These are phyloP conservation scores for Xylariaceae sp. DNA, from an alignment of 2,329 filamentous ascomycete species.

Conservation along the genomic window DNA sequence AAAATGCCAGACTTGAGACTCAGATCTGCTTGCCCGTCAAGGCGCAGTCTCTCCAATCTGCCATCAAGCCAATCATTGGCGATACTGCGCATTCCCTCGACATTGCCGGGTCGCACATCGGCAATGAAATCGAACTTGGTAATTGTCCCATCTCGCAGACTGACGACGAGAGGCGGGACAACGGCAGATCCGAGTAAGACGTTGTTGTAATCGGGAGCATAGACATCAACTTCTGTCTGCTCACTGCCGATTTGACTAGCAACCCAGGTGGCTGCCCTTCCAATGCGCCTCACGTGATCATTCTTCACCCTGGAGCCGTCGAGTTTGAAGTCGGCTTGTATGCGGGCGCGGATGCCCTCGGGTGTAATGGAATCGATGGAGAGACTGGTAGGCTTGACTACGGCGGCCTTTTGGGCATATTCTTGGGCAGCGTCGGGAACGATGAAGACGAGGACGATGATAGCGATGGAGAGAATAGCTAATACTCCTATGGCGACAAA, in stretches of 20 bases:
- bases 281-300: constrained; percentile 68
- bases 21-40: constrained; percentile 71
- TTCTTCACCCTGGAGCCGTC: constrained; percentile 73
- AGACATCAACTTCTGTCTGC: constrained; percentile 68
- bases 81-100: constrained; percentile 71
- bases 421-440: constrained; percentile 75
- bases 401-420: constrained; percentile 79
- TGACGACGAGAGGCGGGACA: constrained; percentile 71
- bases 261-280: constrained; percentile 74
- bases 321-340: constrained; percentile 78
- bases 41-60: constrained; percentile 63
- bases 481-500: constrained; percentile 68
- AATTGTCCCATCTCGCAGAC: constrained; percentile 71
- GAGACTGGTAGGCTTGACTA: constrained; percentile 78
- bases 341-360: constrained; percentile 70
- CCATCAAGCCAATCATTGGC: constrained; percentile 88
- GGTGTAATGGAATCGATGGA: constrained; percentile 81
- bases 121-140: constrained; percentile 77
- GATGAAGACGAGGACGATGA: constrained; percentile 77
- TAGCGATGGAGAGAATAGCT: constrained; percentile 57
- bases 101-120: constrained; percentile 70
- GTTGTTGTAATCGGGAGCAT: constrained; percentile 78
- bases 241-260: constrained; percentile 71
- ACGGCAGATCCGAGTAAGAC: constrained; percentile 71
- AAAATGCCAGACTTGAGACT: constrained; percentile 75